A percentile compares a stretch with the other conserved stretches of the same genome.
phyloP scores from a whole-genome alignment of 169 alveolate species.

The Plasmodium vinckei region DNA sequence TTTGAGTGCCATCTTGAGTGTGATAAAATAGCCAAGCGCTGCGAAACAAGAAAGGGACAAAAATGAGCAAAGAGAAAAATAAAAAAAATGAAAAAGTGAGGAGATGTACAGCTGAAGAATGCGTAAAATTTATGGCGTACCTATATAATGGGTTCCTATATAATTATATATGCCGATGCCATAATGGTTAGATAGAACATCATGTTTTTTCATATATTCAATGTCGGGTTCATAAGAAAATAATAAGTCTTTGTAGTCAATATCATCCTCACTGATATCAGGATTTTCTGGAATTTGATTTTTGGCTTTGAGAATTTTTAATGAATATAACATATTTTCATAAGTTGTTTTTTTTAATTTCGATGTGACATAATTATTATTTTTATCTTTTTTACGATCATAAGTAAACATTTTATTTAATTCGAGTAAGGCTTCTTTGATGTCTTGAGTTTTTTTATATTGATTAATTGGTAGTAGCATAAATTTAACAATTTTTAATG shows the following conservation, averaged over 20 bases:
- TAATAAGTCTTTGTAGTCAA: conserved; percentile 21
- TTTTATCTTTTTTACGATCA: neutral
- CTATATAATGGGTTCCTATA: conserved; percentile 46
- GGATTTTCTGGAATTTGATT: too few species aligned
- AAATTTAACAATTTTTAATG: conserved; percentile 54
- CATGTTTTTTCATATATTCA: conserved; percentile 20
- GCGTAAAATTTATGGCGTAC: neutral
- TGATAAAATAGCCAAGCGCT: conserved; percentile 48
- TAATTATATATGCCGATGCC: conserved; percentile 30
- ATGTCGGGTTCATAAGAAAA: conserved; percentile 30
- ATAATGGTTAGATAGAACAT: conserved; percentile 6
- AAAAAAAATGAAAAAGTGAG: neutral
- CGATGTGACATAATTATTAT: neutral
- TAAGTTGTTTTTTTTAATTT: too few species aligned
- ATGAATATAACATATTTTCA: too few species aligned
- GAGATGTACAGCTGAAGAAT: neutral
- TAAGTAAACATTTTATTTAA: conserved; percentile 24
- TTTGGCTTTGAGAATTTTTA: too few species aligned
- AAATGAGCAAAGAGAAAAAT: neutral
- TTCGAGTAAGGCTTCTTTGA: conserved; percentile 15
- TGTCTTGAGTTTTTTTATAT: conserved; percentile 12
- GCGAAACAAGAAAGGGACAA: neutral
- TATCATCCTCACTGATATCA: neutral
- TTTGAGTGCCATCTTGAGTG: conserved; percentile 27
- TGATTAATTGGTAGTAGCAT: conserved; percentile 35